Percentiles rank a stretch among this genome's conserved stretches.
These are phyloP conservation scores for Petrea volubilis DNA, from an alignment of 257 asterid genomes.

Conservation along the genomic window DNA sequence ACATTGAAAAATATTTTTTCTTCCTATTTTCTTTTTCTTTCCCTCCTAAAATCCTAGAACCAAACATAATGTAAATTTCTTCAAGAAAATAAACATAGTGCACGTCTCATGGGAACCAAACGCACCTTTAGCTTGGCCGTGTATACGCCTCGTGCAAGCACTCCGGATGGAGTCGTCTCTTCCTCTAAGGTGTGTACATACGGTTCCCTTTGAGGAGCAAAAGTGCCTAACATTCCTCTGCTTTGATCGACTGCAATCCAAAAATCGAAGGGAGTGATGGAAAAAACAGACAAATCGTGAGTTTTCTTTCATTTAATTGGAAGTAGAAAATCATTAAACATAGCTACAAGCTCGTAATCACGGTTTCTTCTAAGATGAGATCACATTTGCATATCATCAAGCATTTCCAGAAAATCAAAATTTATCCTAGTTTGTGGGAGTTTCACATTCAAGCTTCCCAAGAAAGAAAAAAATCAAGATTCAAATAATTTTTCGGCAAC, in stretches of 20 bases:
- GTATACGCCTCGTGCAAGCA: slow-evolving; percentile 75
- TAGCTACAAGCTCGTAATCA: too few species aligned
- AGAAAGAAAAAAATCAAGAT: too few species aligned
- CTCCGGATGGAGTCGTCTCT: slow-evolving; percentile 79
- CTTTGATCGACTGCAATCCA: slow-evolving; percentile 61
- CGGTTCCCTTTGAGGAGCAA: slow-evolving; percentile 71
- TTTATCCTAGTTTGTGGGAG: too few species aligned
- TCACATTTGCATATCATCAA: neutral
- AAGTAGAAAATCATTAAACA: too few species aligned
- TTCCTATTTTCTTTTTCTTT: too few species aligned
- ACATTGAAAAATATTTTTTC: too few species aligned
- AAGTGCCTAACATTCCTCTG: slow-evolving; percentile 79
- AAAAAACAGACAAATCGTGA: neutral
- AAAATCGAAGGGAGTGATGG: slow-evolving; percentile 11
- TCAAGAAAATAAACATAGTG: neutral
- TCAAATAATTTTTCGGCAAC: too few species aligned
- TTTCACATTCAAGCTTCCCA: neutral
- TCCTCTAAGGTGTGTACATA: slow-evolving; percentile 64
- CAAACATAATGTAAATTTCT: neutral
- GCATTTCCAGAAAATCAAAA: neutral
- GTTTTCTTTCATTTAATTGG: neutral
- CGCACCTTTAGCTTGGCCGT: slow-evolving; percentile 66
- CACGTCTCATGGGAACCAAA: neutral
- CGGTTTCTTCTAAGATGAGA: neutral
- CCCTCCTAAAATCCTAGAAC: too few species aligned